phyloP scores from a whole-genome alignment of 2,329 filamentous ascomycete species.

The Venturia aucupariae region DNA sequence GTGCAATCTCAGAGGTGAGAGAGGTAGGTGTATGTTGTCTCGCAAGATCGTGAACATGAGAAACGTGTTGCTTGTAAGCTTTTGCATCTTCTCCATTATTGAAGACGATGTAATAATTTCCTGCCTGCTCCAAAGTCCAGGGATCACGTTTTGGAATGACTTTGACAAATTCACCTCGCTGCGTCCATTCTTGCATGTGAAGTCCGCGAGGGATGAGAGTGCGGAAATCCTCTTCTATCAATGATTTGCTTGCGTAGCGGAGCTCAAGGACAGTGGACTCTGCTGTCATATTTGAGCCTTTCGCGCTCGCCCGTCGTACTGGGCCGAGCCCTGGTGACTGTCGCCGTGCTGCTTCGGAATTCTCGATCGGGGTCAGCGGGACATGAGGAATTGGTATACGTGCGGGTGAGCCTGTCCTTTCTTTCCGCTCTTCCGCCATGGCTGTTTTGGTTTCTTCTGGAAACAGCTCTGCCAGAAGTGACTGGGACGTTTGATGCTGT shows the following conservation, averaged over 20 bases:
- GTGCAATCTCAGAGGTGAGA: conserved; percentile 26
- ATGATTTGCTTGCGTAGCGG: conserved; percentile 45
- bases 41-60: conserved; percentile 37
- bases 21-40: conserved; percentile 29
- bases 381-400: conserved; percentile 4
- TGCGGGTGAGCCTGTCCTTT: not conserved
- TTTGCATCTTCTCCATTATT: conserved; percentile 43
- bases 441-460: conserved; percentile 29
- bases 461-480: conserved; percentile 37
- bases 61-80: conserved; percentile 46
- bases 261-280: conserved; percentile 39
- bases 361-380: not conserved
- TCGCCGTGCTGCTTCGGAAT: not conserved
- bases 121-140: conserved; percentile 49
- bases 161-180: conserved; percentile 14
- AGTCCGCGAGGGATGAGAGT: conserved; percentile 49
- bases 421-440: not conserved
- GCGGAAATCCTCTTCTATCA: conserved; percentile 58
- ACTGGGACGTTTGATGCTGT: not conserved
- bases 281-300: conserved; percentile 4
- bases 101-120: conserved; percentile 56
- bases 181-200: conserved; percentile 55
- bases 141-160: conserved; percentile 53
- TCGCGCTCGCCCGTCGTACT: not conserved
- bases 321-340: not conserved